Percentiles rank a stretch among this genome's conserved stretches.
Evolutionary conservation across 257 asterid species (phyloP).

Genomic region (Echium plantagineum): DNA sequence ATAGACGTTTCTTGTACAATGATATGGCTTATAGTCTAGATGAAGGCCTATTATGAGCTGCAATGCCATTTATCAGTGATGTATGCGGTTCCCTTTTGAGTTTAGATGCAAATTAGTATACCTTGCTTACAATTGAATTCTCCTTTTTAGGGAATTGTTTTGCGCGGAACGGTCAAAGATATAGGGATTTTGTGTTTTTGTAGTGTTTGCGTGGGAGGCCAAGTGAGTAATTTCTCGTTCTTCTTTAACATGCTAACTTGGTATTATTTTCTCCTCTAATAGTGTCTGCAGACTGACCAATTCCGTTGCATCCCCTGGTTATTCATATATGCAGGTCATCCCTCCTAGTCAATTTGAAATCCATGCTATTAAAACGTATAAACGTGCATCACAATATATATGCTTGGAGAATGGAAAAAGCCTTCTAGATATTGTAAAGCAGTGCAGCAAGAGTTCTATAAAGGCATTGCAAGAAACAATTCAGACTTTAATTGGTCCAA

Average conservation of each 20-base stretch:
- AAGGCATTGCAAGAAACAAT: constrained; percentile 69
- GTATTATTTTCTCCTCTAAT: constrained; percentile 4
- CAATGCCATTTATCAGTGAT: too few species aligned
- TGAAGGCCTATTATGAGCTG: not conserved
- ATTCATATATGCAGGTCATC: constrained; percentile 40
- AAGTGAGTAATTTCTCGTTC: constrained; percentile 35
- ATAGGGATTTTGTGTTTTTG: constrained; percentile 86
- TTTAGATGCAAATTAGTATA: not conserved
- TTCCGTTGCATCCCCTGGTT: constrained; percentile 7
- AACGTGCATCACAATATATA: constrained; percentile 90
- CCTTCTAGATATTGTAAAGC: constrained; percentile 88
- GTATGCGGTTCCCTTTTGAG: not conserved
- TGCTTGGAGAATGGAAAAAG: constrained; percentile 94
- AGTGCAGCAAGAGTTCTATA: constrained; percentile 65
- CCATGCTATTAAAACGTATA: constrained; percentile 86
- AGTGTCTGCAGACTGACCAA: constrained; percentile 5
- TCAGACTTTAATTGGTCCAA: constrained; percentile 68
- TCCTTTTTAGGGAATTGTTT: constrained; percentile 28
- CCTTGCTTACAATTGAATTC: constrained; percentile 2
- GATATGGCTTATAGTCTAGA: not conserved
- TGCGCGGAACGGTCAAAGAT: constrained; percentile 83
- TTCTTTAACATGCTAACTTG: constrained; percentile 8
- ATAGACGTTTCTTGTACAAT: not conserved
- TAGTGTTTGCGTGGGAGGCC: constrained; percentile 60
- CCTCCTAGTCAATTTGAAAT: constrained; percentile 96